These are phyloP conservation scores for Sphagnum magellanicum DNA, from an alignment of 228 moss, liverwort and hornwort genomes.

Conservation along the genomic window DNA sequence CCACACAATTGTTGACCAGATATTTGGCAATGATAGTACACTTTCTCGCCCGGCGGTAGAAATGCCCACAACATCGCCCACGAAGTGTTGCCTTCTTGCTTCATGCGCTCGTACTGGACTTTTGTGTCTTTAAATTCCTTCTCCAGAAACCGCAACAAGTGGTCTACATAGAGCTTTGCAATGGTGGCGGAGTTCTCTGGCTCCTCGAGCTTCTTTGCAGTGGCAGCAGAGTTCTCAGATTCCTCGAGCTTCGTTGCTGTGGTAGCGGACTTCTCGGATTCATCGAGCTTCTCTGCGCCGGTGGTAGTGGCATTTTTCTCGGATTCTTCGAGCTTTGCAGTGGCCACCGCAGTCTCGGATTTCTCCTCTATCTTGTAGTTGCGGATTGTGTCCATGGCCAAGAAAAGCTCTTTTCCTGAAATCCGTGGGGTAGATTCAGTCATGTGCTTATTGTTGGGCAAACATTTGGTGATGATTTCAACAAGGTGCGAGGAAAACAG, in stretches of 20 bases:
- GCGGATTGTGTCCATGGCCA: constrained; percentile 16
- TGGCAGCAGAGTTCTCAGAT: no score
- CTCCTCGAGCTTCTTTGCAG: no score
- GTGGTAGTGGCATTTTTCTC: no score
- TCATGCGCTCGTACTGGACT: constrained; percentile 32
- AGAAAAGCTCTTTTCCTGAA: constrained; percentile 21
- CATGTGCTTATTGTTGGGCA: constrained; percentile 15
- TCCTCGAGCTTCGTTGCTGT: no score
- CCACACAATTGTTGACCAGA: constrained; percentile 38
- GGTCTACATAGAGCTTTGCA: constrained; percentile 23
- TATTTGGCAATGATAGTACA: constrained; percentile 40
- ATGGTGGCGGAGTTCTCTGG: no score
- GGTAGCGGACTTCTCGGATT: no score
- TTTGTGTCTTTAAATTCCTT: constrained; percentile 44
- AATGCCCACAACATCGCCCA: constrained; percentile 63
- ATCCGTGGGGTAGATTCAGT: constrained; percentile 19
- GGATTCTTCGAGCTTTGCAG: background rate
- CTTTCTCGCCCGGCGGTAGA: constrained; percentile 25
- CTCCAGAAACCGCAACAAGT: constrained; percentile 55
- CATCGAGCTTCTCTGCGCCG: no score
- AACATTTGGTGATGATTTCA: constrained; percentile 14
- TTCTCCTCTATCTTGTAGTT: background rate
- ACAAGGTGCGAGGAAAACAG: constrained; percentile 37
- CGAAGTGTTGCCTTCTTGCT: constrained; percentile 17
- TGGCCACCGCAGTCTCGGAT: constrained; percentile 1